Conservation (phyloP, 768 basidiomycete species). For the Termitomyces eurrhizus region DNA sequence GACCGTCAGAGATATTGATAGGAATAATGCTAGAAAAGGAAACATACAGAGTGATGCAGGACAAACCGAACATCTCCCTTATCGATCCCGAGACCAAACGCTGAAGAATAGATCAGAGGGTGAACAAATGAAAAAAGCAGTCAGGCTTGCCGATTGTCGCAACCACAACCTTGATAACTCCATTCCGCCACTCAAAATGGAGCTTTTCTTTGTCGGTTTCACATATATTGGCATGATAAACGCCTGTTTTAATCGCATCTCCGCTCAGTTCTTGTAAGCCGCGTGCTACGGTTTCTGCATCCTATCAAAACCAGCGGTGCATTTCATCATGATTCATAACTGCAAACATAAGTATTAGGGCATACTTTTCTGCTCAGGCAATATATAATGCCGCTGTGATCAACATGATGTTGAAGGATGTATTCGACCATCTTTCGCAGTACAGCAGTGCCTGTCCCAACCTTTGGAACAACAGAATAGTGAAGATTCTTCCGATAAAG, state of each 20-base stretch:
- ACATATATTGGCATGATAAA: slow-evolving; percentile 62
- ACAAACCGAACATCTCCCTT: slow-evolving; percentile 89
- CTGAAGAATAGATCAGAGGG: slow-evolving; percentile 28
- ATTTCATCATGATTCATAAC: not conserved
- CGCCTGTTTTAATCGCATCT: slow-evolving; percentile 71
- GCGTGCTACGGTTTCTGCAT: slow-evolving; percentile 72
- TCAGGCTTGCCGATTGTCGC: slow-evolving; percentile 69
- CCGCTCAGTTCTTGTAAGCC: slow-evolving; percentile 51
- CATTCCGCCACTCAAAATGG: slow-evolving; percentile 73
- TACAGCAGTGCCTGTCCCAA: slow-evolving; percentile 42
- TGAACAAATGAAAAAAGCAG: not conserved
- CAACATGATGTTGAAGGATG: slow-evolving; percentile 63
- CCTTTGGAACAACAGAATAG: slow-evolving; percentile 75
- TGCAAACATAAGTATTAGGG: slow-evolving; percentile 2
- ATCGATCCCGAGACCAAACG: slow-evolving; percentile 87
- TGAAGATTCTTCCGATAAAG: slow-evolving; percentile 85
- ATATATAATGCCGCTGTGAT: slow-evolving; percentile 88
- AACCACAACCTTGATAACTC: slow-evolving; percentile 80
- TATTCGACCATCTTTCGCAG: slow-evolving; percentile 63
- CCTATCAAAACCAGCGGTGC: slow-evolving; percentile 39
- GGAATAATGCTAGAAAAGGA: not conserved
- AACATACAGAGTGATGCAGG: slow-evolving; percentile 80
- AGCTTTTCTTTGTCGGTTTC: slow-evolving; percentile 56
- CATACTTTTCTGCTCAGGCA: slow-evolving; percentile 75
- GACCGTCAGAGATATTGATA: not conserved